Evolutionary conservation across 108 stramenopile genomes (phyloP).

Genomic region (Mediolabrus comicus): DNA sequence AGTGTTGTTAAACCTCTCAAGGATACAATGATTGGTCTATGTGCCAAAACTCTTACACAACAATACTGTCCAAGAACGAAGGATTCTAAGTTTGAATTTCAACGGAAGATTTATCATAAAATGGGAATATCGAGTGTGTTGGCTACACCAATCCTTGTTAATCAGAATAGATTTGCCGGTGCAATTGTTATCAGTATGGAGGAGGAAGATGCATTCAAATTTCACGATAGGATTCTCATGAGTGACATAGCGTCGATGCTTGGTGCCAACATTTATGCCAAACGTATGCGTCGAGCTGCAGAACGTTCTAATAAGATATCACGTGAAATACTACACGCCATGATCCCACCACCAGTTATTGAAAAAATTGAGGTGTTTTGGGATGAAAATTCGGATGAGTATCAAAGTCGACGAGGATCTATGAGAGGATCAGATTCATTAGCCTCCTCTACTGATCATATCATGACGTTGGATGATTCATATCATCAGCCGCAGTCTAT

Average conservation of each 20-base stretch:
- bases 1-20: conserved; percentile 11
- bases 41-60: conserved; percentile 14
- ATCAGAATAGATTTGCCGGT: conserved; percentile 24
- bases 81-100: conserved; percentile 5
- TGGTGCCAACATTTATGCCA: conserved; percentile 30
- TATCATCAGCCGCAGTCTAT: too few relatives aligned
- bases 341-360: conserved; percentile 40
- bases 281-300: conserved; percentile 23
- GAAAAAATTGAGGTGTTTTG: conserved; percentile 29
- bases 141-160: conserved; percentile 29
- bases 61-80: conserved; percentile 24
- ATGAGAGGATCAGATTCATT: too few relatives aligned
- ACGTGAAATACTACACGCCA: conserved; percentile 34
- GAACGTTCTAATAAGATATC: conserved; percentile 25
- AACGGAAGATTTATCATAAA: neutral
- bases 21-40: conserved; percentile 4
- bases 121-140: conserved; percentile 16
- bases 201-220: conserved; percentile 25
- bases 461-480: too few relatives aligned
- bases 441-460: too few relatives aligned
- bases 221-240: conserved; percentile 25
- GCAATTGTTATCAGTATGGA: conserved; percentile 5
- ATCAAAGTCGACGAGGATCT: conserved; percentile 1
- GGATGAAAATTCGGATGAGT: conserved; percentile 23
- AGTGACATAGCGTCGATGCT: conserved; percentile 32